Base-by-base conservation (phyloP, 2,329 filamentous ascomycete genomes). In the Colletotrichum graminicola region DNA sequence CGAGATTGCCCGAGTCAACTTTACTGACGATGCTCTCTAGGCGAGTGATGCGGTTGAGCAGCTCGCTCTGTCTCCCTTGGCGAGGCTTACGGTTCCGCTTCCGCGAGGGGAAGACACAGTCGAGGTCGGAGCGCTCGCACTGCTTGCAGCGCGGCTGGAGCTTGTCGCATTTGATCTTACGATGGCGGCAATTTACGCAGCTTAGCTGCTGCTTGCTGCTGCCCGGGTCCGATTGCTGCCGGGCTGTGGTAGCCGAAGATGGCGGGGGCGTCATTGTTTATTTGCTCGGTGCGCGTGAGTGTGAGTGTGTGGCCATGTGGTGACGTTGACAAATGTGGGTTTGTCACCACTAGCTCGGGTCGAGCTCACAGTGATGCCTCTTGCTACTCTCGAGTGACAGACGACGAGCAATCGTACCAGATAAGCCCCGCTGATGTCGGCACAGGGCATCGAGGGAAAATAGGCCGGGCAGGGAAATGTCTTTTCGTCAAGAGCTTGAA, bases 121-220 rank as follows among this genome's bases (percentile, higher is more conserved):
- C 83, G 11, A 82, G 79, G 10, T 80, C 78, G 47, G 82, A 81
- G 61, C 83, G 85, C 29, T 83, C 75, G 76, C 89, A 91, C 67
- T 87, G 85, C 8, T 80, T 78, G 76, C 90, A 91, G 34, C 72
- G 56, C 6, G 89, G 89, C 71, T 85, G 82, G 45, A 82, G 80
- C 73, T 87, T 85, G 76, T 89, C 84, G 79, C 89, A 91, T 74
- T 87, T 90, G 55, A 91, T 82, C 76, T 91, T 91, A 73, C 89
- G 86, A 73, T 88, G 86, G 71, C 91, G 88, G 75, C 90, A 93
- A n/a, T 85, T 83, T 6, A 89, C 83, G 76, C 91, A 92, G 47
- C 83, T 85, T 57, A 86, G 77, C n/a, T 81, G 80, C 70, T 82
- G 82, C 23, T 73, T 71, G 26, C 67, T 39, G 45, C 18, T 39